phyloP scores from a whole-genome alignment of 352 stramenopile species.

The Phytophthora ramorum region DNA sequence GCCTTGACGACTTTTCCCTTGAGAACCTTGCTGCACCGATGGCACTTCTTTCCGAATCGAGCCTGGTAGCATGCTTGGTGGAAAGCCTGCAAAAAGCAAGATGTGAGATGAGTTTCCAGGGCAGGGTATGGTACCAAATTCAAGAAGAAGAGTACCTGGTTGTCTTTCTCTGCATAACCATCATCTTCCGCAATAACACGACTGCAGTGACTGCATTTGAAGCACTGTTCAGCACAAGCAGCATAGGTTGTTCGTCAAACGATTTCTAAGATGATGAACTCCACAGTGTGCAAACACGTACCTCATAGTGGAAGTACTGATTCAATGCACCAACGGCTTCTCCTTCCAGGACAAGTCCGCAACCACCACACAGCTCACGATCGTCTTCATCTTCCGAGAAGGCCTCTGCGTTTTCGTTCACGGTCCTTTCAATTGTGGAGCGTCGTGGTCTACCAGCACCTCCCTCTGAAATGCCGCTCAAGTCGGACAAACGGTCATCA shows the following conservation, averaged over 20 bases:
- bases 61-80: conserved; percentile 83
- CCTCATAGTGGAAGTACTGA: conserved; percentile 87
- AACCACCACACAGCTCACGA: conserved; percentile 75
- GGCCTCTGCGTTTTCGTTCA: conserved; percentile 52
- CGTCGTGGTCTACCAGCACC: conserved; percentile 28
- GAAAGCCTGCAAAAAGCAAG: conserved; percentile 52
- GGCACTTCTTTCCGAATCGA: conserved; percentile 84
- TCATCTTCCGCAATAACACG: conserved; percentile 79
- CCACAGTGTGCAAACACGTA: conserved; percentile 21
- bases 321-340: conserved; percentile 83
- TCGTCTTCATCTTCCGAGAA: conserved; percentile 76
- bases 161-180: conserved; percentile 85
- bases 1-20: conserved; percentile 90
- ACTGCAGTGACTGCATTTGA: conserved; percentile 83
- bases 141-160: conserved; percentile 46
- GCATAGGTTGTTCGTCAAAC: not conserved
- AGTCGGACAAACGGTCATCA: conserved; percentile 57
- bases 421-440: conserved; percentile 35
- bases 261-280: not conserved
- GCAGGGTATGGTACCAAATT: not conserved
- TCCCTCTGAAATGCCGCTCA: conserved; percentile 67
- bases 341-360: conserved; percentile 70
- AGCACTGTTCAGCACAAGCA: conserved; percentile 53
- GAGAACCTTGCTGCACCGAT: conserved; percentile 77
- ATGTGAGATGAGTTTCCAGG: conserved; percentile 4